These are phyloP conservation scores for Russula foetens DNA, from an alignment of 768 basidiomycete genomes.

Conservation along the genomic window DNA sequence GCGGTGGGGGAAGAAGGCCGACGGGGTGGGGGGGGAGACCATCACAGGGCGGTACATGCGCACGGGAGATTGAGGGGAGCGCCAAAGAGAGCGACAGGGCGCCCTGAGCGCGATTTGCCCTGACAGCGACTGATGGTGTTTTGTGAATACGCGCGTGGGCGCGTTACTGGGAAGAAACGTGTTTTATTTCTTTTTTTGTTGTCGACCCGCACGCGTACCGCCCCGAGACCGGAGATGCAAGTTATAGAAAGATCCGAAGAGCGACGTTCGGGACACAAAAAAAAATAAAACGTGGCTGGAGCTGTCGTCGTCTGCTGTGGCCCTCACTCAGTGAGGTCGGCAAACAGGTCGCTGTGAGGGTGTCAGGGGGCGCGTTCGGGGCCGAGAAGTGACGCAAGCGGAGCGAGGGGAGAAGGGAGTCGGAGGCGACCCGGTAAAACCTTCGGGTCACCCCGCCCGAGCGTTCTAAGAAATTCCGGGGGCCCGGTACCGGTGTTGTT, in stretches of 20 bases:
- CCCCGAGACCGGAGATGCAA: no score
- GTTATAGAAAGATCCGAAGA: constrained; percentile 9
- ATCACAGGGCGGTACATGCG: background rate
- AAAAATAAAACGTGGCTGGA: background rate
- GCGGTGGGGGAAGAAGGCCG: constrained; percentile 6
- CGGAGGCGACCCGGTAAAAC: constrained; percentile 1
- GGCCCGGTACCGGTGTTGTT: constrained; percentile 2
- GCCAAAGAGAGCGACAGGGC: constrained; percentile 10
- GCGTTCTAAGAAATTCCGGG: constrained; percentile 5
- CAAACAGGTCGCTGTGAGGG: background rate
- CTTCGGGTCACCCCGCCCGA: constrained; percentile 4
- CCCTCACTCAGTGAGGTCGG: constrained; percentile 8
- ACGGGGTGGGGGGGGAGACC: no score
- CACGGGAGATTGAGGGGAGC: constrained; percentile 11
- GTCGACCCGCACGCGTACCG: constrained; percentile 3
- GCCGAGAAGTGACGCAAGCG: background rate
- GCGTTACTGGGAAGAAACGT: constrained; percentile 11
- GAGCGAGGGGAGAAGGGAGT: background rate
- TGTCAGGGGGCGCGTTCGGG: constrained; percentile 6
- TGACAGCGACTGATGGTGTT: constrained; percentile 13
- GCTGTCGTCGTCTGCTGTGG: background rate
- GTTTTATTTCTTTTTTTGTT: background rate
- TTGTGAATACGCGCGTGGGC: constrained; percentile 3
- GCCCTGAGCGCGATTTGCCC: constrained; percentile 14
- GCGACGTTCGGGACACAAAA: background rate